Percentiles rank a stretch among this genome's conserved stretches.
Evolutionary conservation across 768 basidiomycete species (phyloP).

Genomic region (Leccinum longicurvipes): DNA sequence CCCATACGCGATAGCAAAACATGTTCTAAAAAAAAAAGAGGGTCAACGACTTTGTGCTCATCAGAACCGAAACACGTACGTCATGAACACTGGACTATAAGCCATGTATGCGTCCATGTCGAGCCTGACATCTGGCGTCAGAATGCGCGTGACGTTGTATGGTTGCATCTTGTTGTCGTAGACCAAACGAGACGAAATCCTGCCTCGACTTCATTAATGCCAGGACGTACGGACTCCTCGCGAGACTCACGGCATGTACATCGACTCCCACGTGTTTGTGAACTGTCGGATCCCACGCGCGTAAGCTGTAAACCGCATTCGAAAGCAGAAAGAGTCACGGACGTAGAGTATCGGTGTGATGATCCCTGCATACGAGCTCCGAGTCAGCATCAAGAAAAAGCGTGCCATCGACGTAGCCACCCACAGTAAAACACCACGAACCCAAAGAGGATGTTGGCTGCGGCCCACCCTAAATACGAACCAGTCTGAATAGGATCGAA

Average conservation of each 20-base stretch:
- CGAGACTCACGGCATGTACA: conserved; percentile 52
- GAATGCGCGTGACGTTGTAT: conserved; percentile 60
- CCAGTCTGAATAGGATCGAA: neutral
- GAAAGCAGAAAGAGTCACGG: conserved; percentile 40
- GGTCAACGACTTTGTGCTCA: neutral
- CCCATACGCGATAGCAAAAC: conserved; percentile 32
- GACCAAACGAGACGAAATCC: conserved; percentile 58
- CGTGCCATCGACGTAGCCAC: neutral
- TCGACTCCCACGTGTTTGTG: conserved; percentile 58
- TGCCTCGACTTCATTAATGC: conserved; percentile 5
- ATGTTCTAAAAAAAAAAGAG: conserved; percentile 13
- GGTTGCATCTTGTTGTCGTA: conserved; percentile 55
- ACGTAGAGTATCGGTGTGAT: conserved; percentile 38
- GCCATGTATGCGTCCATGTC: conserved; percentile 48
- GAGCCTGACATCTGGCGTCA: conserved; percentile 51
- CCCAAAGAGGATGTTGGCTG: conserved; percentile 65
- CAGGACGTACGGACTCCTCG: neutral
- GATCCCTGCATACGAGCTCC: conserved; percentile 20
- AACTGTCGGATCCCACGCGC: conserved; percentile 33
- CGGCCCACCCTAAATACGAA: conserved; percentile 58
- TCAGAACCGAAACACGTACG: conserved; percentile 25
- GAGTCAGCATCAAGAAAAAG: neutral
- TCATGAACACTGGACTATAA: conserved; percentile 61
- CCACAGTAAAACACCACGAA: conserved; percentile 61
- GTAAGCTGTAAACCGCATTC: conserved; percentile 30